These are phyloP conservation scores for Trichoderma pleuroti DNA, from an alignment of 2,329 filamentous ascomycete species.

Conservation along the genomic window DNA sequence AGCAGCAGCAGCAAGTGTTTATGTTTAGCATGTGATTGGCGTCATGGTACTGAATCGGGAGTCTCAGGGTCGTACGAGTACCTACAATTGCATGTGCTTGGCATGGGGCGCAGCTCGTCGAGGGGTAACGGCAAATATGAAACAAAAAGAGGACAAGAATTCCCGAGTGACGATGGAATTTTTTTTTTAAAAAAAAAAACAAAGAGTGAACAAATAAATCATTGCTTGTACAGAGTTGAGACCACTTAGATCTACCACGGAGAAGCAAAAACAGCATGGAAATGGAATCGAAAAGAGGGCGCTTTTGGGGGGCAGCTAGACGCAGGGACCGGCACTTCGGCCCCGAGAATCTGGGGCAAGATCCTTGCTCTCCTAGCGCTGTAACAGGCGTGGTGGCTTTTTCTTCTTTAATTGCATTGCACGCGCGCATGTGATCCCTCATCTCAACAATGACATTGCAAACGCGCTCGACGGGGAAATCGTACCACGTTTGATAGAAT, in stretches of 20 bases:
- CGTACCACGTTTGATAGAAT: background rate
- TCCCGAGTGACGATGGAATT: too few species aligned
- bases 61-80: background rate
- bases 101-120: background rate
- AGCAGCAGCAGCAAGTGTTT: background rate
- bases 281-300: background rate
- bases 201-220: background rate
- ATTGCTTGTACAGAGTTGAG: background rate
- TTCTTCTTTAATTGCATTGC: background rate
- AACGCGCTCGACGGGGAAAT: background rate
- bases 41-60: background rate
- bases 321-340: conserved; percentile 20
- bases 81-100: background rate
- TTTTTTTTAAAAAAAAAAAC: background rate
- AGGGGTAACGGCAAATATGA: background rate
- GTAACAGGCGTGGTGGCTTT: conserved; percentile 8
- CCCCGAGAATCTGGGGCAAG: conserved; percentile 32
- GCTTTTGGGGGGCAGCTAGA: background rate
- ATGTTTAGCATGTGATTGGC: conserved; percentile 11
- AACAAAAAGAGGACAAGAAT: background rate
- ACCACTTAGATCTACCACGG: background rate
- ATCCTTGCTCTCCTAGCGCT: conserved; percentile 27
- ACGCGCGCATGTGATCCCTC: conserved; percentile 14
- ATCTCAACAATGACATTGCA: conserved; percentile 3
- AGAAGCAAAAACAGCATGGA: background rate